Evolutionary conservation across 2,329 filamentous ascomycete species (phyloP), one percentile per base, ranked within the genome.

Genomic region (Ophiocordyceps sinensis): DNA sequence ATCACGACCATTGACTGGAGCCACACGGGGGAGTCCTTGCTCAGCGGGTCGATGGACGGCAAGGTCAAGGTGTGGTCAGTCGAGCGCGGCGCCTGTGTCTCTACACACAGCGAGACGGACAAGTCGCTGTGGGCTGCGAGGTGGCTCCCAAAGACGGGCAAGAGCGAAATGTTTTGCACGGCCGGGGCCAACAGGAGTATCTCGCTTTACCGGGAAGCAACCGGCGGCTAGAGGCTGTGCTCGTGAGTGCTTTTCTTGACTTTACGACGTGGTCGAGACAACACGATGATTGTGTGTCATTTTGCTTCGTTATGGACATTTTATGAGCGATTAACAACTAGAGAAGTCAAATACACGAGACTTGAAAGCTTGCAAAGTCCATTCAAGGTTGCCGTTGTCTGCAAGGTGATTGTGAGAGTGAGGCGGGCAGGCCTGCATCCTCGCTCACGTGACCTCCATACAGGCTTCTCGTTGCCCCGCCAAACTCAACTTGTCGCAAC

Each of bases 41-140:
- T 96, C 3, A 93, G 83, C 54, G 85, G 86, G 38, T 79, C 83
- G 2, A 86, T 93, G 59, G 88, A 96, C 55, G 89, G 91, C 31
- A 95, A 94, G 61, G 85, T 84, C 45, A 95, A 94, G 62, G 84
- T 96, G 28, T 98, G 91, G 91, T 89, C 85, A 28, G 75, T 95
- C 44, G 87, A 94, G 52, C 75, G 79, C 29, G 75, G 78, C 43
- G 71, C 72, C 5, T 96, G 91, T 56, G 91, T 98, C 36, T 87
- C 89, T 12, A 98, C 91, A 10, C 86, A 94, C 57, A 88, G 82
- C 43, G 88, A 96, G 65, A 87, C 85, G 6, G 88, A 89, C 47
- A 83, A 84, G 61, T 75, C 79, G 0, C 57, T 96, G 3, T 95
- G 88, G 83, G 76, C 77, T 41, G 85, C 88, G 26, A 81, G 77